Percentiles rank a stretch among this genome's conserved stretches.
Evolutionary conservation across 2,329 filamentous ascomycete genomes (phyloP).

Genomic region (Colletotrichum sp.): DNA sequence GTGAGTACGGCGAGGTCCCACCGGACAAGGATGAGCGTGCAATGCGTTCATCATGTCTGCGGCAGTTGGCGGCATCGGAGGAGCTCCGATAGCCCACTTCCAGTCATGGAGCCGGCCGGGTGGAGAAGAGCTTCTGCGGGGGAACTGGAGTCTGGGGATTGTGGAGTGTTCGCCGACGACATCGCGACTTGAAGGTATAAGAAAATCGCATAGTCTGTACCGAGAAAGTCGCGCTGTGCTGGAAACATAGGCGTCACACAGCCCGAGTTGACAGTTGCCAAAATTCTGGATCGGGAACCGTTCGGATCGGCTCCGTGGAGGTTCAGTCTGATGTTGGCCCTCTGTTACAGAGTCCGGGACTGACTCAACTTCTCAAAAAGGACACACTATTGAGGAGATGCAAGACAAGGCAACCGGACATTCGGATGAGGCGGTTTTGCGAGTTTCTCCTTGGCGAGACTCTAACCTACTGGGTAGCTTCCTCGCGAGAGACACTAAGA

Average conservation of each 20-base stretch:
- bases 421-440: background rate
- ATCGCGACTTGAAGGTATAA: background rate
- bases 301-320: background rate
- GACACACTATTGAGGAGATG: background rate
- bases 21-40: background rate
- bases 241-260: background rate
- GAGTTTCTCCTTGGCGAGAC: background rate
- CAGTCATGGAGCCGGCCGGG: background rate
- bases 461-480: background rate
- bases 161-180: background rate
- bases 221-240: background rate
- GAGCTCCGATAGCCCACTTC: background rate
- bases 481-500: background rate
- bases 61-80: background rate
- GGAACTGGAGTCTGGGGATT: background rate
- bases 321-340: background rate
- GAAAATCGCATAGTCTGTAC: background rate
- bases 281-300: background rate
- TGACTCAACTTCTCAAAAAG: background rate
- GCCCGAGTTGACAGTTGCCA: background rate
- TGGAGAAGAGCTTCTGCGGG: background rate
- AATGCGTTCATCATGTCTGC: background rate
- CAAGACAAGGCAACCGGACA: background rate
- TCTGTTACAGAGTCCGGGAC: background rate
- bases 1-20: background rate